Evolutionary conservation across 805 yeast genomes (phyloP), one percentile per base, ranked within the genome.

Genomic region (Pichia heedii): DNA sequence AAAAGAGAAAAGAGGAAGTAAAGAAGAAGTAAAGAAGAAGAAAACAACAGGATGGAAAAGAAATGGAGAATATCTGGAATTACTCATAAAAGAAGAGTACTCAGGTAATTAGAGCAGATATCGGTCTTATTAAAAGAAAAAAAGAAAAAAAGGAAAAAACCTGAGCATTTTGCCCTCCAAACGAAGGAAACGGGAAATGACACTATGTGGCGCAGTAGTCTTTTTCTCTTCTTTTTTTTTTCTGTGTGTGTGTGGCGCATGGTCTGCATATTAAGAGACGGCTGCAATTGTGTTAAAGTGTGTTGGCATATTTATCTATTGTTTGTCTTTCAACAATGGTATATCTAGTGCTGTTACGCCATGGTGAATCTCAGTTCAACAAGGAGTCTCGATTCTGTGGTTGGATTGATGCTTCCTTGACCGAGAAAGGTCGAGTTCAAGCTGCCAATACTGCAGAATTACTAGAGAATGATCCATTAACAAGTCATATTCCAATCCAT

Each of bases 291-390:
- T n/a, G n/a, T n/a, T n/a, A 41, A 12, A 20, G 26, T n/a, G n/a
- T n/a, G n/a, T n/a, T n/a, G n/a, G n/a, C n/a, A n/a, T n/a, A n/a
- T n/a, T n/a, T n/a, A n/a, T n/a, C n/a, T n/a, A n/a, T n/a, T n/a
- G n/a, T n/a, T n/a, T n/a, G n/a, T n/a, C n/a, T n/a, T n/a, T n/a
- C n/a, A n/a, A n/a, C n/a, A 29, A 52, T 52, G 55, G 47, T 50
- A 2, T 33, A 45, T 15, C 63, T 79, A 47, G 67, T 80, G 42
- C 65, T 84, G 46, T 71, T 84, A 42, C 77, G 95, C 64, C 95
- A 84, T 69, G 95, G 95, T 4, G 84, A 84, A 61, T 80, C 88
- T 56, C 80, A 77, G 56, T 78, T 86, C 77, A 84, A 84, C 60
- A 78, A 81, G 58, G 75, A 75, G 56, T 78, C 82, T 63, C 69